phyloP scores from a whole-genome alignment of 2,329 filamentous ascomycete species.

The Colletotrichum endophyticum region DNA sequence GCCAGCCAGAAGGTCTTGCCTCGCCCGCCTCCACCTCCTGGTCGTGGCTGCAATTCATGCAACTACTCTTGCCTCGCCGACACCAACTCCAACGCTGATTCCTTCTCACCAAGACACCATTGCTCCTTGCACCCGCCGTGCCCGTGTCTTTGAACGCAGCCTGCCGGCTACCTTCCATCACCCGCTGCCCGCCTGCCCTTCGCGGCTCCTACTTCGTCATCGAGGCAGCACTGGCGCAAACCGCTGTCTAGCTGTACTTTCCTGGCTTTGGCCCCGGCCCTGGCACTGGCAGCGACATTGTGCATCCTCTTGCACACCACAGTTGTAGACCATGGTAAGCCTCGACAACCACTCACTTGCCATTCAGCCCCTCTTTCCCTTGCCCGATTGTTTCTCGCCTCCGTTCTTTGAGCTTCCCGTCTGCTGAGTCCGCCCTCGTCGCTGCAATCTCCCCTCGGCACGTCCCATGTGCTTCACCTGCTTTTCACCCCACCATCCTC shows the following conservation, averaged over 20 bases:
- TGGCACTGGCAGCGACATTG: background rate
- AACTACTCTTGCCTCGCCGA: constrained; percentile 16
- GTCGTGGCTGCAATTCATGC: constrained; percentile 18
- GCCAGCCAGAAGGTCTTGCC: background rate
- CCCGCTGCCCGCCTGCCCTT: constrained; percentile 6
- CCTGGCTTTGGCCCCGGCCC: background rate
- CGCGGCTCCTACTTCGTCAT: constrained; percentile 14
- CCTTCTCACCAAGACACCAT: constrained; percentile 1
- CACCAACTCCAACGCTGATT: background rate
- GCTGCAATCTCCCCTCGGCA: background rate
- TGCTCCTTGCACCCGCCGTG: constrained; percentile 7
- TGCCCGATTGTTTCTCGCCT: background rate
- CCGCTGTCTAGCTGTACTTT: constrained; percentile 7
- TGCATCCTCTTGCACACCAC: constrained; percentile 7
- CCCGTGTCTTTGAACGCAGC: constrained; percentile 5
- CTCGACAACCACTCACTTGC: background rate
- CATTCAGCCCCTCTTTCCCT: background rate
- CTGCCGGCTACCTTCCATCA: background rate
- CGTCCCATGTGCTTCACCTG: background rate
- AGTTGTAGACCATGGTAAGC: constrained; percentile 16
- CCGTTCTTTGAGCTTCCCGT: background rate
- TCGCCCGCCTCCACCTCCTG: constrained; percentile 18
- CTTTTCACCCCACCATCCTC: constrained; percentile 12
- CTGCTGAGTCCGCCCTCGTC: background rate
- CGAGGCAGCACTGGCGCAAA: constrained; percentile 17